Evolutionary conservation across 2,329 filamentous ascomycete species (phyloP), one percentile per base, ranked within the genome.

Genomic region (Cordyceps tenuipes): DNA sequence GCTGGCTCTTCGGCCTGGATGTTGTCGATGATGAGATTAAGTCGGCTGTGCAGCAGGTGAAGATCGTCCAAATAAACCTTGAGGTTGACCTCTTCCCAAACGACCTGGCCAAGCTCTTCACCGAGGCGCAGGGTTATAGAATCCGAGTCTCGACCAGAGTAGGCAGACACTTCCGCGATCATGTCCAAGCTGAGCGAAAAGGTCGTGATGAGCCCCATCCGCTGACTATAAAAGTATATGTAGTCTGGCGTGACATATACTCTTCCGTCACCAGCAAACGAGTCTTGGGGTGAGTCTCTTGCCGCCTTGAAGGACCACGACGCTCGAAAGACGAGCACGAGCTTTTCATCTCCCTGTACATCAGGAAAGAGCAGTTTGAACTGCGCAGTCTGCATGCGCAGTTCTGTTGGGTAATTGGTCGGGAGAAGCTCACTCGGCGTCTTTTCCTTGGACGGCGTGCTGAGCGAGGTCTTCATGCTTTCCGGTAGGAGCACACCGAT

Each of bases 221-320:
- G 90, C 68, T 97, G 89, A 67, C 92, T 95, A 74, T 97, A 99
- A 70, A 99, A 97, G 72, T 96, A 97, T 71, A 99, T 86, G 64
- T 92, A 89, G 63, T 88, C 86, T 0, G 87, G 81, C 0, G 93
- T 97, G 62, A 96, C 86, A 71, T 95, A 99, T 26, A 96, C 86
- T 57, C 94, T 85, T 0, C 94, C 82, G 59, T 82, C 82, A 19
- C 82, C 81, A 23, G 79, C 75, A 65, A 97, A 71, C 1, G 69
- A 66, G 17, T 75, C 75, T 58, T 69, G 72, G 3, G 73, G 71
- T 8, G 76, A 74, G 19, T 76, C 74, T 26, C 75, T 73, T 10
- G 77, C 69, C 34, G 68, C 73, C 19, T 79, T 77, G 64, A 81
- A 84, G 47, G 75, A 77, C 91, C 94, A 99, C 0, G 91, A 90